Evolutionary conservation across 2,329 filamentous ascomycete genomes (phyloP), one percentile per base, ranked within the genome.

Genomic region (Neocatenulostroma microsporum): DNA sequence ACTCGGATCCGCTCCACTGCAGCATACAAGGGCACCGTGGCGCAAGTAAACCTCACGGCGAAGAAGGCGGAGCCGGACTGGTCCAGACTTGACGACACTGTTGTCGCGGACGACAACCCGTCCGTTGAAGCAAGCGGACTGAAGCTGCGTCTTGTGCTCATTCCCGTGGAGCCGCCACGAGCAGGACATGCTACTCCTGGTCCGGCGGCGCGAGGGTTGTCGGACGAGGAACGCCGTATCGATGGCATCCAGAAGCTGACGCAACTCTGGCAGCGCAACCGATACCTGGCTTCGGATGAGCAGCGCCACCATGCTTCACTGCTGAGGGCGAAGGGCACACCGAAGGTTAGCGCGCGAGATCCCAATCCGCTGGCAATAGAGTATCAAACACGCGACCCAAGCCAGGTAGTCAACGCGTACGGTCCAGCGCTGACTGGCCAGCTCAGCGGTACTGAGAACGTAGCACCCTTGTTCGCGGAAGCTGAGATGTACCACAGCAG

Each of bases 301-400:
- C 78, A 84, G 29, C 76, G 80, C 17, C 85, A 84, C 45, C 84
- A 91, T 45, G 70, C 71, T 28, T 62, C 71, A 1, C 66, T 72
- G 9, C 53, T 56, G 8, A 73, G 70, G 39, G 73, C 71, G 23
- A 47, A 47, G 30, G 30, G 46, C 7, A 32, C 47, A 15, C 21
- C 82, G 79, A 39, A 37, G 21, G 35, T 42, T 10, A 34, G 32
- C 13, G 50, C 54, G 18, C 40, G 53, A 51, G 86, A 93, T 49
- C 74, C 79, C 1, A 95, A 94, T 50, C 89, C 88, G 3, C 66
- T 98, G 15, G 86, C 94, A 38, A 95, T 98, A 44, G 79, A 94
- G 42, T 95, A 95, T 61, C 91, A 95, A 57, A 98, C 93, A 0
- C 80, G 91, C 39, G 88, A 98, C 58, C 80, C 88, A 1, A 96